Evolutionary conservation across 176 grass and related monocot species (phyloP), one percentile per base, ranked within the genome.

Genomic region (Phragmites australis): DNA sequence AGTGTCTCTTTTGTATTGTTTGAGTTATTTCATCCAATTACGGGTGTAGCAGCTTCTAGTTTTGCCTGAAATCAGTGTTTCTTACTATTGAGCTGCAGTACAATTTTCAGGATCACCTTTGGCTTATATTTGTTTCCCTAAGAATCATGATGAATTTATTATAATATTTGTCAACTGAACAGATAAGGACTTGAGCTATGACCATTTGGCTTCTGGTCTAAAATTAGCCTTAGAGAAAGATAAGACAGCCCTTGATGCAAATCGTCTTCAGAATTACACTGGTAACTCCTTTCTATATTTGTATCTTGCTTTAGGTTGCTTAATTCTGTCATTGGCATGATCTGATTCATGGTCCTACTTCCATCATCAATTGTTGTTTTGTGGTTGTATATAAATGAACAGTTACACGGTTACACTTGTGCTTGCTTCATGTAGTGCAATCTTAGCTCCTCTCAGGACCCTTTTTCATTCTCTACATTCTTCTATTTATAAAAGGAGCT

Each of bases 111-210:
- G 40, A 50, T 21, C 13, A 17, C 40, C 50, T 16, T 25, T 44
- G 14, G 4, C 47, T 54, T 41, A 10, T 58, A 63, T 50, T 49
- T 65, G 40, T 49, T 48, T 62, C 48, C 6, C 53, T 55, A 61
- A 19, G 0, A 43, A 32, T 49, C 23, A 51, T 76, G 43, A 54
- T 76, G 6, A n/a, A 1, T 49, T 65, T 65, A 72, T 72, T 4
- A 31, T 81, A 46, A 63, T 54, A 65, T 45, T 40, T 31, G 2
- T 66, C 1, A n/a, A 26, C 62, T 79, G 44, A 86, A 84, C 72
- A 99, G 92, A 99, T 68, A 83, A 95, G 71, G 96, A 95, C 47
- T 82, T 99, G 73, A 94, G 49, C 81, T 99, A 99, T 86, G 92
- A 99, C 72, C 87, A 95, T 89, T 89, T 99, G 45, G 92, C 96